phyloP scores from a whole-genome alignment of 2,329 filamentous ascomycete species.

The Parascedosporium putredinis region DNA sequence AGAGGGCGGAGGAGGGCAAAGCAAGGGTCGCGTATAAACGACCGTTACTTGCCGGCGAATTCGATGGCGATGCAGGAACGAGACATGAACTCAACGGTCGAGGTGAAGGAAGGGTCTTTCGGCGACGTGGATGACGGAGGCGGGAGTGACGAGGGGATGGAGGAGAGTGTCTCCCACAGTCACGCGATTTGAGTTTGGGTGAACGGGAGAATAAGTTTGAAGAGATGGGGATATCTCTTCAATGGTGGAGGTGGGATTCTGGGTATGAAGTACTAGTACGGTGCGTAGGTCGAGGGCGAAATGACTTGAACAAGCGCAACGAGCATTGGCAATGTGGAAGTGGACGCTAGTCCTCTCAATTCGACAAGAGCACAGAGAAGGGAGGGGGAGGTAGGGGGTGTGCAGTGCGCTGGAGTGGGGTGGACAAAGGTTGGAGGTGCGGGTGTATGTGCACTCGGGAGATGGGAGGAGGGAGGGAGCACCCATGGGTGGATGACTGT shows the following conservation, averaged over 20 bases:
- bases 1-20: neutral
- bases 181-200: neutral
- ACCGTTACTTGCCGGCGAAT: constrained; percentile 4
- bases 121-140: constrained; percentile 4
- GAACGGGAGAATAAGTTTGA: neutral
- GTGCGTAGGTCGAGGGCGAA: neutral
- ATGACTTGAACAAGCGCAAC: neutral
- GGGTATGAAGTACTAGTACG: neutral
- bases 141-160: constrained; percentile 4
- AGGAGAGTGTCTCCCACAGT: neutral
- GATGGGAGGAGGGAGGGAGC: neutral
- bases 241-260: constrained; percentile 1
- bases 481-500: no score
- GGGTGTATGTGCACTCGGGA: neutral
- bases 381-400: no score
- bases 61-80: constrained; percentile 10
- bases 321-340: neutral
- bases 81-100: constrained; percentile 21
- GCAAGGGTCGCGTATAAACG: neutral
- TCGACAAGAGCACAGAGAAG: no score
- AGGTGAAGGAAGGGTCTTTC: constrained; percentile 9
- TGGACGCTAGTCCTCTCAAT: neutral
- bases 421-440: neutral
- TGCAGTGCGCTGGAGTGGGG: neutral
- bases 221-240: neutral